phyloP scores from a whole-genome alignment of 2,329 filamentous ascomycete species.

The Fusarium xylarioides region DNA sequence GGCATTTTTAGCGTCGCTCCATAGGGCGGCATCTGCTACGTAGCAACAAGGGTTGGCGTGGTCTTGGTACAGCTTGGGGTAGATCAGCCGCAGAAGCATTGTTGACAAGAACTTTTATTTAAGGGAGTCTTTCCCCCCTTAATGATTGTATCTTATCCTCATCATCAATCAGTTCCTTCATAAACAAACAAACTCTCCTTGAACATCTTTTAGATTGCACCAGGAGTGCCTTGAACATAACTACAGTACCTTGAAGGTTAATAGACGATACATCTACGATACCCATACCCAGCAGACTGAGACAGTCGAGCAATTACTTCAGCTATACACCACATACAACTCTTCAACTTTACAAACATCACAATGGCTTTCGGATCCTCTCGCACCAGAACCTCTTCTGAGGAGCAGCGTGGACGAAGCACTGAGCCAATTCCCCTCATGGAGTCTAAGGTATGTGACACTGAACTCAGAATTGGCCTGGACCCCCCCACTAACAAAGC shows the following conservation, averaged over 20 bases:
- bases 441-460: conserved; percentile 40
- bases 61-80: conserved; percentile 13
- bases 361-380: conserved; percentile 26
- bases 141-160: not conserved
- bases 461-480: not conserved
- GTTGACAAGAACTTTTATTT: conserved; percentile 24
- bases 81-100: not conserved
- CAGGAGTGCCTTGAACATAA: conserved; percentile 33
- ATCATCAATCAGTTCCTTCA: conserved; percentile 13
- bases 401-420: conserved; percentile 35
- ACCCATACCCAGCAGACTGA: not conserved
- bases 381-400: conserved; percentile 29
- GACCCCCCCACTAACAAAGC: conserved; percentile 29
- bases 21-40: conserved; percentile 28
- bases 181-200: conserved; percentile 32
- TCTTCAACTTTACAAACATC: not conserved
- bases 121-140: conserved; percentile 22
- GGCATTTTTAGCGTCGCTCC: conserved; percentile 27
- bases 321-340: not conserved
- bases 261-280: conserved; percentile 31
- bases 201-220: conserved; percentile 34
- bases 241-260: conserved; percentile 22
- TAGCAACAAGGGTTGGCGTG: conserved; percentile 21
- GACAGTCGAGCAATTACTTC: not conserved
- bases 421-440: conserved; percentile 36